Evolutionary conservation across 371 early-diverging fungal genomes (phyloP).

Genomic region (Apophysomyces trapeziformis): DNA sequence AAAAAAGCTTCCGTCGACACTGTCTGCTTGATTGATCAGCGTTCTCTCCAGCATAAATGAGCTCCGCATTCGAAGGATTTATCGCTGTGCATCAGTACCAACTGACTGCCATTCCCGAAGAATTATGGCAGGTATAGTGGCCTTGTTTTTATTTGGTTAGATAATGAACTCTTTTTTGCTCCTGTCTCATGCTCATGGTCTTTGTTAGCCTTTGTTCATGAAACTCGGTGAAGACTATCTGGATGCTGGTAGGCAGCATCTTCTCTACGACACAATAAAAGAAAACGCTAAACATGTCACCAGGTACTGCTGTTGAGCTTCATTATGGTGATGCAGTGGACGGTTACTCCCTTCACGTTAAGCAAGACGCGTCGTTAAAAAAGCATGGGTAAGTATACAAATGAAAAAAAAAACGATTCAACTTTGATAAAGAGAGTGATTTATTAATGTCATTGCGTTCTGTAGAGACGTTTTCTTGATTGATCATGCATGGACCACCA

Average conservation of each 20-base stretch:
- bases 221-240: constrained; percentile 66
- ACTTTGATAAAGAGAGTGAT: too few species aligned
- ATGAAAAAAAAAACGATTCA: too few species aligned
- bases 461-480: constrained; percentile 67
- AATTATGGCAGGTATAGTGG: constrained; percentile 59
- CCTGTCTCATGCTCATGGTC: not conserved
- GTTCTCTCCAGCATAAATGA: constrained; percentile 1
- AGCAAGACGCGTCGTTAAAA: constrained; percentile 50
- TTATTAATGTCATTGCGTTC: not conserved
- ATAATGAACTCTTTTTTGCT: not conserved
- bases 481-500: constrained; percentile 79
- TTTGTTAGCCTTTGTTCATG: constrained; percentile 56
- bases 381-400: constrained; percentile 51
- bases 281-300: not conserved
- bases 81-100: constrained; percentile 67
- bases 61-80: constrained; percentile 55
- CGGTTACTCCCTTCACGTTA: constrained; percentile 62
- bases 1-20: not conserved
- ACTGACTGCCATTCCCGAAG: constrained; percentile 58
- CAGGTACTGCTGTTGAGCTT: constrained; percentile 52
- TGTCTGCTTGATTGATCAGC: too few species aligned
- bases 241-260: constrained; percentile 55
- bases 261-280: not conserved
- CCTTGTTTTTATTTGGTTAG: too few species aligned
- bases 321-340: constrained; percentile 62